Evolutionary conservation across 306 rosid species (phyloP), one percentile per base, ranked within the genome.

Genomic region (Acacia crassicarpa): DNA sequence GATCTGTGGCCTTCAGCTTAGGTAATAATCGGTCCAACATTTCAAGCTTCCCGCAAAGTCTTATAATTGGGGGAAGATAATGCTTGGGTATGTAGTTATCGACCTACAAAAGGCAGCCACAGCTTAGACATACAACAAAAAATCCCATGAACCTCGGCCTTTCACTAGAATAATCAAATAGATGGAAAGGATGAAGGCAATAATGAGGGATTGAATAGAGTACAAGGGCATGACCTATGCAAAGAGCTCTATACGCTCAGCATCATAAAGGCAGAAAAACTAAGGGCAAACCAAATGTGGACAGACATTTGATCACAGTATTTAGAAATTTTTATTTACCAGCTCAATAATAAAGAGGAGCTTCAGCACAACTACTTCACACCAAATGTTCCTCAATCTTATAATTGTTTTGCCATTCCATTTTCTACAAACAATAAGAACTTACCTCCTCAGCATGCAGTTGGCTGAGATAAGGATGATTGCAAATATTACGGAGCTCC

Each of bases 401-500:
- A 20, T 43, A 54, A 14, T 38, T 40, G 40, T 49, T 75, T 45
- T 35, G 6, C 84, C 56, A 83, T 56, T 40, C 30, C 82, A 79
- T 46, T n/a, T 79, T 58, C 65, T 40, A 30, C 40, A n/a, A 44
- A 32, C 72, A 82, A 35, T 78, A 68, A 75, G 67, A 79, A 85
- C 79, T 82, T 94, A 83, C 99, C 99, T 96, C 98, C 71, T 94
- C 99, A 22, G 91, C 92, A 83, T 96, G 95, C 85, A 96, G 97
- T 88, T 96, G 99, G 86, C 99, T 96, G 72, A 96, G 92, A 85
- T 96, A 94, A 27, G 99, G 99, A 89, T 96, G 99, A 83, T 96
- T 96, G 89, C 99, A 96, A 79, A 96, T 96, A 90, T 96, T 96
- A 75, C 98, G 98, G 78, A 91, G 97, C 92, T 96, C 99, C 99